phyloP scores from a whole-genome alignment of 257 asterid species.

The Leonotis leonurus region DNA sequence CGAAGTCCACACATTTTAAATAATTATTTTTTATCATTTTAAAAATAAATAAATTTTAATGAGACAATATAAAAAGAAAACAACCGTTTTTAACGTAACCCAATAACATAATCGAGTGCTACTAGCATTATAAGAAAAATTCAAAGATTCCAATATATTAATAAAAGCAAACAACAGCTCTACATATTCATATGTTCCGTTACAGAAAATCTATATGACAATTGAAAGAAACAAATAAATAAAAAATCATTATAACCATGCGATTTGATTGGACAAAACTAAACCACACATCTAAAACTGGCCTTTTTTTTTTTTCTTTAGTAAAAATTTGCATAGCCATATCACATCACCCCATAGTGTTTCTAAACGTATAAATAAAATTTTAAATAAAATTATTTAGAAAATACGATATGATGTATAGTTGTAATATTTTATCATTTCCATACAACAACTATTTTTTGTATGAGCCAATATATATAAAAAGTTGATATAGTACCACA shows the following conservation, averaged over 20 bases:
- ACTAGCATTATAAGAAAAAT: background rate
- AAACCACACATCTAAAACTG: background rate
- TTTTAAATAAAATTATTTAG: too few species aligned
- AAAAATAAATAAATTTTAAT: too few species aligned
- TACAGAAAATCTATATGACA: background rate
- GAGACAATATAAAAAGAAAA: too few species aligned
- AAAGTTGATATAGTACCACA: too few species aligned
- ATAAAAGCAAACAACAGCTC: background rate
- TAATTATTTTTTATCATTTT: too few species aligned
- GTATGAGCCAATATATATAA: too few species aligned
- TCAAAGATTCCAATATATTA: background rate
- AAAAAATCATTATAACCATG: background rate
- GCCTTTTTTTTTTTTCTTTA: background rate
- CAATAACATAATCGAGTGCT: background rate
- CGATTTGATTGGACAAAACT: constrained; percentile 22
- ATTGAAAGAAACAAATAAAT: background rate
- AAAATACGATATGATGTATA: too few species aligned
- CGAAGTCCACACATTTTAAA: too few species aligned
- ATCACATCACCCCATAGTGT: background rate
- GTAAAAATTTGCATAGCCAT: background rate
- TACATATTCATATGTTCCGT: background rate
- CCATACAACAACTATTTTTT: too few species aligned
- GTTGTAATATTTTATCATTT: too few species aligned
- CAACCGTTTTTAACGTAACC: too few species aligned
- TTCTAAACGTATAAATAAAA: too few species aligned